Conservation (phyloP, 139 green algal species). For the Coelastrella sp. region DNA sequence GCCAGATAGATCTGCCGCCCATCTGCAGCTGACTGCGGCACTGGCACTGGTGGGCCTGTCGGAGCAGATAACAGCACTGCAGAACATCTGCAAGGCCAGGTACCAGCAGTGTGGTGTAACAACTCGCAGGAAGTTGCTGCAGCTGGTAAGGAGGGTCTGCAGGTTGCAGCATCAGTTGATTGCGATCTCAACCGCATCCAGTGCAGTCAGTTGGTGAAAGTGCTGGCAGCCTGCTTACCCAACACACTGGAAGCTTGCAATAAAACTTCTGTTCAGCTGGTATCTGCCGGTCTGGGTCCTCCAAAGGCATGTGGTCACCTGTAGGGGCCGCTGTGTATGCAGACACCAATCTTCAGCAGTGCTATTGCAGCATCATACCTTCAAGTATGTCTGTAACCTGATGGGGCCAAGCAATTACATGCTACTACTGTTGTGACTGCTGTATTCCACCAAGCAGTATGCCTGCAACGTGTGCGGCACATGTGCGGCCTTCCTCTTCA, state of each 20-base stretch:
- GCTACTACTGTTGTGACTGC: background rate
- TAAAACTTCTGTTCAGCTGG: too few relatives aligned
- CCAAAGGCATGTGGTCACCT: too few relatives aligned
- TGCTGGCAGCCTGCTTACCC: background rate
- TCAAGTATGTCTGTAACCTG: background rate
- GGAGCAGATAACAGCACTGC: conserved; percentile 34
- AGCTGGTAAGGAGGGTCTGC: conserved; percentile 10
- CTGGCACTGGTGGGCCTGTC: background rate
- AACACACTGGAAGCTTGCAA: too few relatives aligned
- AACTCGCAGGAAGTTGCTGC: background rate
- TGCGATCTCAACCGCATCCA: background rate
- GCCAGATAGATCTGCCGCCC: background rate
- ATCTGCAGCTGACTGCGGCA: background rate
- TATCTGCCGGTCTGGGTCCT: too few relatives aligned
- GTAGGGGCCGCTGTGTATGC: too few relatives aligned
- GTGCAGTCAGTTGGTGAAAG: background rate
- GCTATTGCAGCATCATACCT: too few relatives aligned
- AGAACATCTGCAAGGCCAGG: background rate
- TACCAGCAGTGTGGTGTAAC: background rate
- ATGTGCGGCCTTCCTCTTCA: background rate
- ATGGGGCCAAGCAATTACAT: background rate
- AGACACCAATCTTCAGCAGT: too few relatives aligned
- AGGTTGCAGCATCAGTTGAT: background rate
- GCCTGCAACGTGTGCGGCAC: conserved; percentile 23
- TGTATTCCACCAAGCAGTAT: conserved; percentile 12